These are phyloP conservation scores for Entoloma clypeatum DNA, from an alignment of 1,284 basidiomycete genomes.

Conservation along the genomic window DNA sequence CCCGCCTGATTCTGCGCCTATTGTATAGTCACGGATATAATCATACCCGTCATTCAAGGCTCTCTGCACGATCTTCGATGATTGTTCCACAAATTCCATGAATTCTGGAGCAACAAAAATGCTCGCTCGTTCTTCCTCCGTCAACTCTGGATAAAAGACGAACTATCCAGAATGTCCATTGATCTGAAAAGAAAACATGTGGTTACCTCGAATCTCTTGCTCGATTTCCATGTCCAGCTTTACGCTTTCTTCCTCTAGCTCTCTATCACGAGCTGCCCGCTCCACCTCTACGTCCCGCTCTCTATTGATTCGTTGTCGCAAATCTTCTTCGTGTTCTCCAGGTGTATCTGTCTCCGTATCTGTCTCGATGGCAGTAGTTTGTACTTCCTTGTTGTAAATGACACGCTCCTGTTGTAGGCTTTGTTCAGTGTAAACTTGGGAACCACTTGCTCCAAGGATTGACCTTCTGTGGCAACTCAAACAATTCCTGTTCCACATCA, in stretches of 20 bases:
- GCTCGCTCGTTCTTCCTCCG: conserved; percentile 77
- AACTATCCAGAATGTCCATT: background rate
- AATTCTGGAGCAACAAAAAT: conserved; percentile 88
- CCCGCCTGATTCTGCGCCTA: conserved; percentile 75
- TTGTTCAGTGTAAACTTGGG: background rate
- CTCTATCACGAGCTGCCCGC: conserved; percentile 67
- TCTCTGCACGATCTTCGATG: conserved; percentile 92
- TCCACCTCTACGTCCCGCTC: conserved; percentile 68
- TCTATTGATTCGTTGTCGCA: conserved; percentile 64
- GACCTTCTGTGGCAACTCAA: conserved; percentile 86
- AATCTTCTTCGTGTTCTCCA: conserved; percentile 63
- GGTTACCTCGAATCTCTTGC: conserved; percentile 70
- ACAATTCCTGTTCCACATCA: conserved; percentile 84
- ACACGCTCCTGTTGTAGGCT: conserved; percentile 63
- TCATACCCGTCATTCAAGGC: conserved; percentile 97
- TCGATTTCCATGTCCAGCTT: conserved; percentile 79
- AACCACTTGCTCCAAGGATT: conserved; percentile 13
- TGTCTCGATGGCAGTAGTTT: conserved; percentile 70
- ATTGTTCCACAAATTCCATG: conserved; percentile 89
- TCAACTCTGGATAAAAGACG: conserved; percentile 55
- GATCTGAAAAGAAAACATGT: conserved; percentile 12
- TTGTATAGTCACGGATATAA: conserved; percentile 93
- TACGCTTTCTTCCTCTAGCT: conserved; percentile 76
- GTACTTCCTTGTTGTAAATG: conserved; percentile 92
- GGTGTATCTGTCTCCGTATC: conserved; percentile 47